Conservation (phyloP, 2,329 filamentous ascomycete species). For the Phyllosticta citribraziliensis region DNA sequence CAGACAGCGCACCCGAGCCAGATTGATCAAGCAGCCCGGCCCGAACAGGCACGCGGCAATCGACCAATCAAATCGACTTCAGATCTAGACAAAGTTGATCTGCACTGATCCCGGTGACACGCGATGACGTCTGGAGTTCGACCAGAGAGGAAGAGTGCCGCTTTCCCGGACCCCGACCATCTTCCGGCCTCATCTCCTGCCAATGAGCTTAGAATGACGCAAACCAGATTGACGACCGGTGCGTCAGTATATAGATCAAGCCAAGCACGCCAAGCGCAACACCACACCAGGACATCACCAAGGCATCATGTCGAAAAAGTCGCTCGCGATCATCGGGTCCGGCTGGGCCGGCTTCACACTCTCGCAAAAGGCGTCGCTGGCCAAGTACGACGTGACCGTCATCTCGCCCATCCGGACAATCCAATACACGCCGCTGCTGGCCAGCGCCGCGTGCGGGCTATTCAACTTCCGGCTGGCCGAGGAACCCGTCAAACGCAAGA, state of each 20-base stretch:
- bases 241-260: too few species aligned
- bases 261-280: not conserved
- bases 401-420: constrained; percentile 36
- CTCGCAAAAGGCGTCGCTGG: constrained; percentile 26
- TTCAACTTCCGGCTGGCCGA: constrained; percentile 39
- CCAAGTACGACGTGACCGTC: constrained; percentile 31
- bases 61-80: not conserved
- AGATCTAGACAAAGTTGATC: not conserved
- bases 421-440: constrained; percentile 36
- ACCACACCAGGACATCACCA: not conserved
- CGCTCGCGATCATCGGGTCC: constrained; percentile 28
- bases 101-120: not conserved
- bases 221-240: not conserved
- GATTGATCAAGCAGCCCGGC: too few species aligned
- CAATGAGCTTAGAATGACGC: not conserved
- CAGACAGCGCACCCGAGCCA: too few species aligned
- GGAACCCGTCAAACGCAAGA: constrained; percentile 32
- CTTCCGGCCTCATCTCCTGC: not conserved
- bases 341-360: constrained; percentile 35
- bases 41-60: not conserved
- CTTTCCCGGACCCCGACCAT: not conserved
- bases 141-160: not conserved
- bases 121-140: not conserved
- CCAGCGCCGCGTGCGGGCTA: constrained; percentile 32
- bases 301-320: constrained; percentile 1